A percentile compares a stretch with the other conserved stretches of the same genome.
These are phyloP conservation scores for Aegilops bicornis DNA, from an alignment of 176 grass and related monocot genomes.

Conservation along the genomic window DNA sequence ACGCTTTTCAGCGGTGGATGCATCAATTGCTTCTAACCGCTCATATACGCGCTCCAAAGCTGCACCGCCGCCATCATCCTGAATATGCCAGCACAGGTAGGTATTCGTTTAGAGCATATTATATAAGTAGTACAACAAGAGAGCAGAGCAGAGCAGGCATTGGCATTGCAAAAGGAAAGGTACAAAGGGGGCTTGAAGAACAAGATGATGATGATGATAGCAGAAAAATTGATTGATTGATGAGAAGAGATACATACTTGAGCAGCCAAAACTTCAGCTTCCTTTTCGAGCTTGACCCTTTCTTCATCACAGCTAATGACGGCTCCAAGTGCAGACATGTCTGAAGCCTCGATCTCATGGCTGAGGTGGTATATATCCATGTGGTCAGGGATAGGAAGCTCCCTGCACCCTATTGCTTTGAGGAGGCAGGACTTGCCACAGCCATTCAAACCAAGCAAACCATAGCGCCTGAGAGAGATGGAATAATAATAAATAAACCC, in stretches of 20 bases:
- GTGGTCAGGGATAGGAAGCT: constrained; percentile 70
- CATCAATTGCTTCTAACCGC: constrained; percentile 82
- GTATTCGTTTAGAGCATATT: neutral
- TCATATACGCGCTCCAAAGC: constrained; percentile 84
- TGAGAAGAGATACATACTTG: constrained; percentile 6
- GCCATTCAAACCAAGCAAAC: constrained; percentile 82
- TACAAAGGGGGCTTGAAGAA: too few relatives aligned
- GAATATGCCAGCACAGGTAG: neutral
- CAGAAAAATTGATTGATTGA: too few relatives aligned
- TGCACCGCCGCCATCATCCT: constrained; percentile 90
- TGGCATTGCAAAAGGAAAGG: too few relatives aligned
- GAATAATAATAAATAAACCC: neutral
- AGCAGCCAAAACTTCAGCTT: constrained; percentile 61
- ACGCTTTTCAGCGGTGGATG: constrained; percentile 89
- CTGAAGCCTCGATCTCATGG: constrained; percentile 82
- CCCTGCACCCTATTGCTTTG: constrained; percentile 64
- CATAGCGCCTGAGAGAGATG: constrained; percentile 62
- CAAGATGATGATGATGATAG: too few relatives aligned
- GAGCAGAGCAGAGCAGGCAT: neutral
- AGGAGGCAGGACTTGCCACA: constrained; percentile 87
- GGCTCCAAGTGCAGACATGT: constrained; percentile 75
- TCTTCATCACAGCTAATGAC: constrained; percentile 90
- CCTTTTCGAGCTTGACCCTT: constrained; percentile 69
- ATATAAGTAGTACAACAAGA: neutral
- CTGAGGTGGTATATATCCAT: constrained; percentile 86